Base-by-base conservation (phyloP, 768 basidiomycete genomes). In the Tulasnella calospora region DNA sequence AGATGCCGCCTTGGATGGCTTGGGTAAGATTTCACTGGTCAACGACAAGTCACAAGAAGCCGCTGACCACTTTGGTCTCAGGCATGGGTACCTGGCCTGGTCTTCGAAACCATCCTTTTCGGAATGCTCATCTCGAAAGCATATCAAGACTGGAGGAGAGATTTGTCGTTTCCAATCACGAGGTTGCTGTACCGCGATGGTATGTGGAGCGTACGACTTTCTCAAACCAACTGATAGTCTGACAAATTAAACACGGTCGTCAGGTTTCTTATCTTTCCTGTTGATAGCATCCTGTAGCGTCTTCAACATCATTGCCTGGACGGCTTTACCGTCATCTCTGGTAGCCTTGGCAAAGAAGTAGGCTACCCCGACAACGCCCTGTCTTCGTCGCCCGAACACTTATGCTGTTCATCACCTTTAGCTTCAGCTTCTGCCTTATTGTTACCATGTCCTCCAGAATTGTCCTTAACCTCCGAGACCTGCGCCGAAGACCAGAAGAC, bases 161-260 rank as follows among this genome's bases (percentile, higher is more conserved):
- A 67, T 38, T 5, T 76, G 12, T 61, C 55, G 21, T 67, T 76
- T 15, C 41, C 67, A 21, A 41, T 76, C 36, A 57, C 75, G 1
- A 61, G 75, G 23, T 27, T 76, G 27, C 57, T 76, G 27, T 61
- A 61, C 35, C 75, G 75, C n/a, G 75, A 76, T 76, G 75, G 75
- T 76, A 40, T 35, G 73, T 55, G n/a, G 27, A 6, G 12, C 30
- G 4, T 5, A 3, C 44, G 33, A 27, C 23, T 21, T 46, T 44
- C 44, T 21, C 10, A 69, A 15, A 1, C 13, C 67, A 46, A 12
- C 33, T 38, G 27, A 8, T 33, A 12, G 44, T 41, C 44, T 35
- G 44, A 35, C 70, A n/a, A n/a, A 51, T 51, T n/a, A 23, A 23
- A 23, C 23, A 51, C 51, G 51, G n/a, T 5, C 6, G 61, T 19